phyloP scores from a whole-genome alignment of 2,329 filamentous ascomycete species.

The Capronia coronata region DNA sequence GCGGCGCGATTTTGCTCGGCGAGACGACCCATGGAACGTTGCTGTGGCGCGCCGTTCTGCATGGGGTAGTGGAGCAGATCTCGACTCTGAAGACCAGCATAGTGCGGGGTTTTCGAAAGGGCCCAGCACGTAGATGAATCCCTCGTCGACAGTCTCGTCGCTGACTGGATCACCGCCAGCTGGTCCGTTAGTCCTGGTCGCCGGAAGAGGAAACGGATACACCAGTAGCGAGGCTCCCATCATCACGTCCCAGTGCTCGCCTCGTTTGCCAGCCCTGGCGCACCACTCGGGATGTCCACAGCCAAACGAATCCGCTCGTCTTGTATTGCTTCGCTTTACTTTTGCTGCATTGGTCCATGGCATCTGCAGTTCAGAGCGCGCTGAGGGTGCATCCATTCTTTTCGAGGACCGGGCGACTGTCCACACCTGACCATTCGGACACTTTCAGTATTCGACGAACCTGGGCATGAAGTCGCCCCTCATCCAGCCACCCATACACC shows the following conservation, averaged over 20 bases:
- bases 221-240: slow-evolving; percentile 17
- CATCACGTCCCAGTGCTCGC: slow-evolving; percentile 6
- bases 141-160: background rate
- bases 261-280: slow-evolving; percentile 3
- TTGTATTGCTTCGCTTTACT: slow-evolving; percentile 14
- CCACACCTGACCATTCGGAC: slow-evolving; percentile 14
- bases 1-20: background rate
- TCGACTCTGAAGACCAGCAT: slow-evolving; percentile 2
- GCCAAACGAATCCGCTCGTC: slow-evolving; percentile 14
- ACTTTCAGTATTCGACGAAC: slow-evolving; percentile 1
- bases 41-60: background rate
- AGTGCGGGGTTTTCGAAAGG: slow-evolving; percentile 6
- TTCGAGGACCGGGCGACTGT: background rate
- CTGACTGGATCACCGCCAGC: background rate
- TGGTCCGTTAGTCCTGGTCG: background rate
- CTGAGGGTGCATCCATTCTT: background rate
- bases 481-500: slow-evolving; percentile 3
- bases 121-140: background rate
- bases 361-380: slow-evolving; percentile 3
- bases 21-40: background rate
- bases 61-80: slow-evolving; percentile 12
- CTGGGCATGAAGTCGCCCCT: background rate
- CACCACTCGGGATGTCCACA: slow-evolving; percentile 3
- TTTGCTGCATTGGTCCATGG: slow-evolving; percentile 3
- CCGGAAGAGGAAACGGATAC: background rate